Base-by-base conservation (phyloP, 1,284 basidiomycete genomes). In the Ustilago lituana region DNA sequence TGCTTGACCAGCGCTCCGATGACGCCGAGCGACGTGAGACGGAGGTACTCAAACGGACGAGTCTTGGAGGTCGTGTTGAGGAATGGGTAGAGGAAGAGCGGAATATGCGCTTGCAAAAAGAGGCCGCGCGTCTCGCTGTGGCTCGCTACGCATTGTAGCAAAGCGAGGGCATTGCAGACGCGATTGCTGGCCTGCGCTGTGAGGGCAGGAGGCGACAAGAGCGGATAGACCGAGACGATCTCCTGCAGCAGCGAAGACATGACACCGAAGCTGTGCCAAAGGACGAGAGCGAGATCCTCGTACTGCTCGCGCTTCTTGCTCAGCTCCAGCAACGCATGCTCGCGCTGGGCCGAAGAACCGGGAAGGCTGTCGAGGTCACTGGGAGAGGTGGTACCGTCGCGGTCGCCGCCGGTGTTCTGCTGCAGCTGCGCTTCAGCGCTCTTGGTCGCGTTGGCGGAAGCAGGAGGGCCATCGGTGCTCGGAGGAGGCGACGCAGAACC, bases 251-350 rank as follows among this genome's bases (percentile, higher is more conserved):
- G 87, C 3, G 93, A 92, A n/a, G 94, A 93, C 94, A 99, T 98
- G 79, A 98, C 92, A 54, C 95, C 96, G 80, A 98, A 99, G 11
- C 94, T 96, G 79, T 98, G 95, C 96, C 96, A 99, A 5, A 99
- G 87, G 12, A 99, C 93, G 27, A 98, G 87, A 0, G 96, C 96
- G 23, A 99, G 88, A 83, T 98, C 95, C 81, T 99, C 96, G 83
- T 96, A 98, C 84, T 98, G 94, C 84, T 98, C 96, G 71, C 96
- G 87, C 85, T 98, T 98, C 87, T 99, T 98, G 85, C 93, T 96
- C 74, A 99, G 86, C 85, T 99, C 96, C 46, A 98, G 86, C 52
- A 82, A 62, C 15, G 80, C 80, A 48, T 79, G 66, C 48, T 82
- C 80, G 23, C 80, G 68, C 57, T 76, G 72, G 8, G 77, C 70